Percentiles rank a stretch among this genome's conserved stretches.
phyloP scores from a whole-genome alignment of 257 asterid species.

The Lavandula angustifolia region DNA sequence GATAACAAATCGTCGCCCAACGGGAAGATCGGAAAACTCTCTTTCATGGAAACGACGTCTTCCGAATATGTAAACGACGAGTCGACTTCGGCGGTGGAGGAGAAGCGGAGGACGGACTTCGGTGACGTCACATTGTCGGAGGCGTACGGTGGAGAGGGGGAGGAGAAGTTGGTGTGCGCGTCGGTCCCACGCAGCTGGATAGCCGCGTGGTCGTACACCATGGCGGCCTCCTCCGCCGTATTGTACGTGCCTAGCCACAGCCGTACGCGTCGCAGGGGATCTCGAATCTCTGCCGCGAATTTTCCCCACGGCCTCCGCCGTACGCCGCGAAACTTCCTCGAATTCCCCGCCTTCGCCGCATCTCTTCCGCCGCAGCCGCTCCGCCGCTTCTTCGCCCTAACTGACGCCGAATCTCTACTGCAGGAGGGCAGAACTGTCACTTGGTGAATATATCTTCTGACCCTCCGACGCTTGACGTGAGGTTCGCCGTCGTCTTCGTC shows the following conservation, averaged over 20 bases:
- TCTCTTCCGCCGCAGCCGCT: slow-evolving; percentile 8
- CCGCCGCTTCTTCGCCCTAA: background rate
- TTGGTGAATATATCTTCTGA: slow-evolving; percentile 60
- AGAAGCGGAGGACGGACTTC: slow-evolving; percentile 60
- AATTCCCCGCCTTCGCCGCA: slow-evolving; percentile 20
- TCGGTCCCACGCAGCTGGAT: slow-evolving; percentile 74
- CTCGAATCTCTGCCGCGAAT: slow-evolving; percentile 95
- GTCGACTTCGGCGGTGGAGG: slow-evolving; percentile 39
- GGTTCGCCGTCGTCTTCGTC: slow-evolving; percentile 51
- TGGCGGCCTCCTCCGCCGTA: slow-evolving; percentile 93
- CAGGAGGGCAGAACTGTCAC: slow-evolving; percentile 46
- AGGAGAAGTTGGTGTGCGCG: slow-evolving; percentile 70
- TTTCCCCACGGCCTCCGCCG: slow-evolving; percentile 87
- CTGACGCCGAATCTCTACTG: slow-evolving; percentile 1
- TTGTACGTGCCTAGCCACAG: slow-evolving; percentile 84
- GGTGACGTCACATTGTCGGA: slow-evolving; percentile 53
- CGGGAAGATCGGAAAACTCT: slow-evolving; percentile 45
- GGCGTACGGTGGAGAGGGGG: slow-evolving; percentile 42
- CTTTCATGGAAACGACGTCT: slow-evolving; percentile 27
- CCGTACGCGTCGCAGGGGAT: slow-evolving; percentile 70
- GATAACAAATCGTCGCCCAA: slow-evolving; percentile 38
- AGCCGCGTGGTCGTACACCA: slow-evolving; percentile 93
- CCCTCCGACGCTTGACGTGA: slow-evolving; percentile 37
- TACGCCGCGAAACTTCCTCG: slow-evolving; percentile 73
- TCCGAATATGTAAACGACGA: slow-evolving; percentile 29